A percentile compares a stretch with the other conserved stretches of the same genome.
Evolutionary conservation across 1,284 basidiomycete genomes (phyloP).

Genomic region (Amylostereum areolatum): DNA sequence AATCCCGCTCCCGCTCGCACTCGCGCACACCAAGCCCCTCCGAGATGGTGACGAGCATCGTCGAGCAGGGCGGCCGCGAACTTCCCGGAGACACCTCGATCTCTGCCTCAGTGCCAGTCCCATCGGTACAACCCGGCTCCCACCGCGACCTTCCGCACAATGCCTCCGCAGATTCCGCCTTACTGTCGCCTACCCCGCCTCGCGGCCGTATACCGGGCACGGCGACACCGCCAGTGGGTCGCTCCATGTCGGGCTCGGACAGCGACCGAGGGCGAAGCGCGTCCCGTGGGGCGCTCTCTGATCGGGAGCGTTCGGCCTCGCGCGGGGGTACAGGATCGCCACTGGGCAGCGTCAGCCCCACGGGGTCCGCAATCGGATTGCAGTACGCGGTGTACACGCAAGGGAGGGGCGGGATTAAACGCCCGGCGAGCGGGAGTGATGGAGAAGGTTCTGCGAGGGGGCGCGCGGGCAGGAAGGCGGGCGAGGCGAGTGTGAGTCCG

Average conservation of each 20-base stretch:
- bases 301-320: slow-evolving; percentile 36
- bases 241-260: slow-evolving; percentile 43
- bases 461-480: slow-evolving; percentile 19
- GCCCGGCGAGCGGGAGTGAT: slow-evolving; percentile 24
- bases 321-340: slow-evolving; percentile 36
- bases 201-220: slow-evolving; percentile 19
- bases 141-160: neutral
- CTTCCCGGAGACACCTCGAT: neutral
- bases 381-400: slow-evolving; percentile 15
- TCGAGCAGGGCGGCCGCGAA: neutral
- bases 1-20: slow-evolving; percentile 19
- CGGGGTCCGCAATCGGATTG: slow-evolving; percentile 33
- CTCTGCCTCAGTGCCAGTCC: slow-evolving; percentile 11
- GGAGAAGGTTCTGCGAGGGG: slow-evolving; percentile 16
- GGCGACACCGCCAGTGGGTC: slow-evolving; percentile 12
- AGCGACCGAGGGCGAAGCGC: slow-evolving; percentile 38
- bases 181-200: slow-evolving; percentile 16
- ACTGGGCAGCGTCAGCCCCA: slow-evolving; percentile 57
- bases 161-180: slow-evolving; percentile 22
- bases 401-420: slow-evolving; percentile 19
- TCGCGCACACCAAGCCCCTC: slow-evolving; percentile 21
- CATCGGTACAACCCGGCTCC: slow-evolving; percentile 6
- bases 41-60: slow-evolving; percentile 3
- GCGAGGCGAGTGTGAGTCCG: slow-evolving; percentile 6
- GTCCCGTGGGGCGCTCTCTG: slow-evolving; percentile 28